Conservation (phyloP, 1,284 basidiomycete species). For the Boletus subluridellus region DNA sequence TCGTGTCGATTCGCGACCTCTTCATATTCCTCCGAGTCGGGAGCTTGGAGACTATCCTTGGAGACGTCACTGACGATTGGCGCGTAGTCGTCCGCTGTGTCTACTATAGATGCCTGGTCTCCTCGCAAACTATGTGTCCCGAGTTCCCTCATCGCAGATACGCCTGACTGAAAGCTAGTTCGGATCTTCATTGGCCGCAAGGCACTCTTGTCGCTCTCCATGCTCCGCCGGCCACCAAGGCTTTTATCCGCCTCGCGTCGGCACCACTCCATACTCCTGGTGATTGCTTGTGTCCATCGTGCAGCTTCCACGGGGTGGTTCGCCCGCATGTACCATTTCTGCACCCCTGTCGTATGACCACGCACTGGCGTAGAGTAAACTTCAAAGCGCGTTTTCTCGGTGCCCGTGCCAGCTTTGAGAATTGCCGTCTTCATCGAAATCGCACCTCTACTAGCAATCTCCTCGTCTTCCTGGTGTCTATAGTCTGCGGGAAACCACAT, state of each 20-base stretch:
- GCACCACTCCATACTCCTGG: slow-evolving; percentile 69
- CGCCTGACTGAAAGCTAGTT: slow-evolving; percentile 34
- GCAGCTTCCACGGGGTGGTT: slow-evolving; percentile 87
- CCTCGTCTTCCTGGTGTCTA: slow-evolving; percentile 90
- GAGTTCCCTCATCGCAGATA: slow-evolving; percentile 20
- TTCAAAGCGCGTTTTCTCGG: slow-evolving; percentile 77
- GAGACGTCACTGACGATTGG: slow-evolving; percentile 13
- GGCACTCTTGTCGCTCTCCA: slow-evolving; percentile 31
- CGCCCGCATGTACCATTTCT: slow-evolving; percentile 90
- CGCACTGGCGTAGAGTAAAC: slow-evolving; percentile 63
- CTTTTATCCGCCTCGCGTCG: slow-evolving; percentile 30
- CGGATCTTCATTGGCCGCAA: slow-evolving; percentile 27
- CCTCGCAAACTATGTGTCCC: slow-evolving; percentile 27
- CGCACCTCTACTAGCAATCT: slow-evolving; percentile 81
- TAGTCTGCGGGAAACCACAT: slow-evolving; percentile 58
- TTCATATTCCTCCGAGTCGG: slow-evolving; percentile 37
- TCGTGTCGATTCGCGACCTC: slow-evolving; percentile 37
- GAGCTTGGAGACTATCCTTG: slow-evolving; percentile 27
- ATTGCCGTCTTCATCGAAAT: slow-evolving; percentile 84
- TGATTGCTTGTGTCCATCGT: slow-evolving; percentile 79
- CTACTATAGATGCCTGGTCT: slow-evolving; percentile 28
- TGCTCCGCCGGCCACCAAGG: slow-evolving; percentile 21
- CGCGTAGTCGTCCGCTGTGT: slow-evolving; percentile 15
- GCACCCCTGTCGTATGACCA: slow-evolving; percentile 43
- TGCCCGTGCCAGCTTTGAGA: slow-evolving; percentile 43